phyloP scores from a whole-genome alignment of 345 rosid species.

The Dipteronia sinensis region DNA sequence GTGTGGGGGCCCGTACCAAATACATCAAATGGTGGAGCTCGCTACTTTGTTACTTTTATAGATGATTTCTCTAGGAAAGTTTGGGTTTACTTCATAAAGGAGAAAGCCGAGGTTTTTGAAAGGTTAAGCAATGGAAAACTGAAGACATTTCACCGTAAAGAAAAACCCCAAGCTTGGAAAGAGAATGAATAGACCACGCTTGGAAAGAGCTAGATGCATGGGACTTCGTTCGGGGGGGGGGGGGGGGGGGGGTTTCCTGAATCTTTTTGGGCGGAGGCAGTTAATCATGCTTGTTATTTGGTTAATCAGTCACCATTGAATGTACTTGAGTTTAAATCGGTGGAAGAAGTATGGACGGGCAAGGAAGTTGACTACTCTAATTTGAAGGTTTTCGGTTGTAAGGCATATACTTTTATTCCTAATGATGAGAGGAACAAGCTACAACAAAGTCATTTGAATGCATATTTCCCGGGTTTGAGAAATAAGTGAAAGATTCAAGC shows the following conservation, averaged over 20 bases:
- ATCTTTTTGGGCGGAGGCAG: not conserved
- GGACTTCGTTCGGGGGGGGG: not conserved
- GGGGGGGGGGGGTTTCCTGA: no score
- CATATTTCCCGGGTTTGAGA: not conserved
- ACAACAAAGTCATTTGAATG: not conserved
- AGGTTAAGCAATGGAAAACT: no score
- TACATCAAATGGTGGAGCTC: no score
- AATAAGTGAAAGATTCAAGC: not conserved
- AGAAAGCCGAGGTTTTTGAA: no score
- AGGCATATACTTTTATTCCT: not conserved
- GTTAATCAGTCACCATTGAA: not conserved
- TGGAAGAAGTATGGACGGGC: not conserved
- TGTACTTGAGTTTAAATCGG: not conserved
- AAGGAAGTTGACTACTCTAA: not conserved
- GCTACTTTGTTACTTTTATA: no score
- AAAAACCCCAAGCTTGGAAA: not conserved
- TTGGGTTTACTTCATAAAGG: no score
- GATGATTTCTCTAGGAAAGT: no score
- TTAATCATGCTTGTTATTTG: not conserved
- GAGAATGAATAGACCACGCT: not conserved
- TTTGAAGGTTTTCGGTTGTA: not conserved
- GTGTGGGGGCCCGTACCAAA: no score
- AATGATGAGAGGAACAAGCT: not conserved
- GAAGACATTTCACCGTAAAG: not conserved
- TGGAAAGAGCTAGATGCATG: no score